Percentiles rank a stretch among this genome's conserved stretches.
Conservation (phyloP, 148 eudicot species). For the Vaccinium vitisidaea region DNA sequence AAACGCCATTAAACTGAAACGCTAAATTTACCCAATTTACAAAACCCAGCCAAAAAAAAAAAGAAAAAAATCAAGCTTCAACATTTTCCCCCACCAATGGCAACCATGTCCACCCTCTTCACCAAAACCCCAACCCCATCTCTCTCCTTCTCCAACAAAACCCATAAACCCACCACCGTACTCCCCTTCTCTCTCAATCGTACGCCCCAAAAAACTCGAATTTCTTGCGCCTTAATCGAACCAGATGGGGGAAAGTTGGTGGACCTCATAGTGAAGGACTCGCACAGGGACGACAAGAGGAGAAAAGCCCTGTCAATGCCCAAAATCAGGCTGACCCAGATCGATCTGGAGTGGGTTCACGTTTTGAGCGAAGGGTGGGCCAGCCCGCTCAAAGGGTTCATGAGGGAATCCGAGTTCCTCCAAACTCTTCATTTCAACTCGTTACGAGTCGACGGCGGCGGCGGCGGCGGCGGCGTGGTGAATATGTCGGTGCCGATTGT, state of each 20-base stretch:
- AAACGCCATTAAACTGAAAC: background rate
- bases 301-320: slow-evolving; percentile 40
- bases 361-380: slow-evolving; percentile 98
- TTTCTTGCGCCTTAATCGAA: slow-evolving; percentile 50
- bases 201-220: slow-evolving; percentile 17
- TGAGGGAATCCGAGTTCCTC: slow-evolving; percentile 96
- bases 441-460: slow-evolving; percentile 58
- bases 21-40: background rate
- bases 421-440: slow-evolving; percentile 99
- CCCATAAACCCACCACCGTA: slow-evolving; percentile 16
- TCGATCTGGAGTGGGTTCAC: slow-evolving; percentile 89
- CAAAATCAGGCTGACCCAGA: slow-evolving; percentile 41
- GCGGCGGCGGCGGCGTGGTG: slow-evolving; percentile 41
- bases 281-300: slow-evolving; percentile 28
- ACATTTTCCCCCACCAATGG: slow-evolving; percentile 38
- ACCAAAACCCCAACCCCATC: slow-evolving; percentile 34
- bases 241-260: slow-evolving; percentile 87
- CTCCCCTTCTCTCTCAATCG: background rate
- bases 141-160: slow-evolving; percentile 22
- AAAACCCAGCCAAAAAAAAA: background rate
- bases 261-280: slow-evolving; percentile 43
- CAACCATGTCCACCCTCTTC: slow-evolving; percentile 49
- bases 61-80: background rate
- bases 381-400: slow-evolving; percentile 83
- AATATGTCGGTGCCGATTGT: slow-evolving; percentile 98